Evolutionary conservation across 306 rosid species (phyloP).

Genomic region (Cicer chorassanicum): DNA sequence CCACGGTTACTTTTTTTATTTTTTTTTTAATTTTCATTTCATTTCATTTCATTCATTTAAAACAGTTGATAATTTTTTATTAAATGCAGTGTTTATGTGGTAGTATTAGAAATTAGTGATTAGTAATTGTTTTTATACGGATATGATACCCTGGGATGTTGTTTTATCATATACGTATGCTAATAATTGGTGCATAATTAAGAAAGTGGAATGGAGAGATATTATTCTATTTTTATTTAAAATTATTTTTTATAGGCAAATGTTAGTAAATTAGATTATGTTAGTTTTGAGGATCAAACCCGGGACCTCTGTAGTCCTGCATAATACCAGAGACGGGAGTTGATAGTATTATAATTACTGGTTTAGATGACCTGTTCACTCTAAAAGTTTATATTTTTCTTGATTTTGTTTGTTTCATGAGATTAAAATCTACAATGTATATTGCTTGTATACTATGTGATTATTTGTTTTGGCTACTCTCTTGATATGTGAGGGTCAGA

Average conservation of each 20-base stretch:
- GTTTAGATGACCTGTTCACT: slow-evolving; percentile 8
- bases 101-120: not conserved
- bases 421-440: not conserved
- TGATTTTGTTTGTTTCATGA: slow-evolving; percentile 15
- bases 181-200: not conserved
- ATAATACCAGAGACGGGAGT: no score
- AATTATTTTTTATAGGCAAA: no score
- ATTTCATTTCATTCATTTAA: not conserved
- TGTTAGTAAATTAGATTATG: no score
- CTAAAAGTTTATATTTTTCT: not conserved
- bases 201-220: slow-evolving; percentile 6
- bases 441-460: not conserved
- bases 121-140: not conserved
- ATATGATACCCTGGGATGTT: slow-evolving; percentile 13
- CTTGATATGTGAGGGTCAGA: not conserved
- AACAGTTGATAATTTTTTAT: not conserved
- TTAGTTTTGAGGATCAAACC: no score
- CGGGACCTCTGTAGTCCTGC: no score
- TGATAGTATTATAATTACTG: not conserved
- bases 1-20: not conserved
- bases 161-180: not conserved
- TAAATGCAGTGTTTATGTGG: not conserved
- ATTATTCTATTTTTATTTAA: no score
- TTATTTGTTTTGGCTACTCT: slow-evolving; percentile 15
- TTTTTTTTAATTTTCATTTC: no score